phyloP scores from a whole-genome alignment of 2,329 filamentous ascomycete species.

The Fusarium nanum region DNA sequence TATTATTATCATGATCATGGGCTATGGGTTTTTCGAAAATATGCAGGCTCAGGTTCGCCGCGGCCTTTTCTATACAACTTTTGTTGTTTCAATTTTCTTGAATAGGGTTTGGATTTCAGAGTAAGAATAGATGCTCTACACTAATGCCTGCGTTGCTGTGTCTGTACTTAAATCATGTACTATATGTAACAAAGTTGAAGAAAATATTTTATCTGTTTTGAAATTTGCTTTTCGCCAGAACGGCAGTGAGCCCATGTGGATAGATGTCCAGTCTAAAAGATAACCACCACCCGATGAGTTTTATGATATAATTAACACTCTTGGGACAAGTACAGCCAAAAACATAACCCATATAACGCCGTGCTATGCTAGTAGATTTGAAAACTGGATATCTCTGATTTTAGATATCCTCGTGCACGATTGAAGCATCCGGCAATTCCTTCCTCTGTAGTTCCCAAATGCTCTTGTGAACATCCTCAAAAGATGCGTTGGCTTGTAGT shows the following conservation, averaged over 20 bases:
- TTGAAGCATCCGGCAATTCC: conserved; percentile 10
- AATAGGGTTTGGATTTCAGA: conserved; percentile 43
- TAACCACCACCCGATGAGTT: background rate
- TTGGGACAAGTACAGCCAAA: background rate
- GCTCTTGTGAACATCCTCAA: conserved; percentile 51
- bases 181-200: background rate
- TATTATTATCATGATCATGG: conserved; percentile 46
- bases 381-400: background rate
- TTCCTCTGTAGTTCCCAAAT: conserved; percentile 49
- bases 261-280: conserved; percentile 2
- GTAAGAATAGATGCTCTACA: conserved; percentile 37
- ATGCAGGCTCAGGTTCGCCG: conserved; percentile 28
- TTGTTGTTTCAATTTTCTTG: conserved; percentile 39
- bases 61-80: conserved; percentile 37
- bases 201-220: background rate
- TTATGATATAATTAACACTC: background rate
- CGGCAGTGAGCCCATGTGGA: conserved; percentile 1
- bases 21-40: conserved; percentile 43
- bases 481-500: conserved; percentile 50
- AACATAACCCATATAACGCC: conserved; percentile 34
- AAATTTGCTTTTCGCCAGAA: background rate
- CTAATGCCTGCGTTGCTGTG: conserved; percentile 6
- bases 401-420: conserved; percentile 34
- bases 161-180: background rate
- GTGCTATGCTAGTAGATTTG: conserved; percentile 40